Evolutionary conservation across 2,329 filamentous ascomycete genomes (phyloP), one percentile per base, ranked within the genome.

Genomic region (Phaeosphaeria sp.): DNA sequence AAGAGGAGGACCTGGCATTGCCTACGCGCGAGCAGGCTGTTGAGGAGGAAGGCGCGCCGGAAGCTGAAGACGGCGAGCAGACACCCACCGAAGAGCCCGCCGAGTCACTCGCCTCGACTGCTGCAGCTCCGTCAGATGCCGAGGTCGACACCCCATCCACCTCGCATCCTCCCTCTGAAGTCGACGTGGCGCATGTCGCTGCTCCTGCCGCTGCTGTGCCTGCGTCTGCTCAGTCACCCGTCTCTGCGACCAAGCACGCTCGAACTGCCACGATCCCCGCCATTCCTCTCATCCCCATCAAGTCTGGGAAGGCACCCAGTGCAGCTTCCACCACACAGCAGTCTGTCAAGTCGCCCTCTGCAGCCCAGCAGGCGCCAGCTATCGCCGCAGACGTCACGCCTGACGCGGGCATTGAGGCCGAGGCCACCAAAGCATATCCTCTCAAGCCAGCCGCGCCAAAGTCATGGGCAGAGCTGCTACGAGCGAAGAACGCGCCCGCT

Each of bases 381-480:
- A 15, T 49, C 15, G 59, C 63, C 18, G 50, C 52, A 15, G 64
- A 63, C 8, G 49, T 51, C 18, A 48, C 57, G 8, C 18, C 60
- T 17, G 68, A 70, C 25, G 47, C 54, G 1, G 56, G 27, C 25
- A 59, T 24, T 7, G 63, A 51, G 30, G 58, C 65, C 17, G 74
- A 78, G 42, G 63, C 77, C 17, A 63, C 74, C 4, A 80, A 80
- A 48, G 72, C 77, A 59, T 75, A 79, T 1, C 73, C 80, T 50
- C 73, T 77, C n/a, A 78, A 82, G 46, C 78, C 82, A n/a, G 83
- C 85, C 24, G 65, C 76, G 8, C 80, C 80, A 9, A 83, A 89
- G 68, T 88, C 86, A 1, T 92, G 89, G 89, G 87, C 89, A 24
- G 89, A 89, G 61, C 80, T 91, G 45, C 83, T 91, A 51, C 83